These are phyloP conservation scores for Staphylotrichum tortipilum DNA, from an alignment of 495 filamentous ascomycete species.

Conservation along the genomic window DNA sequence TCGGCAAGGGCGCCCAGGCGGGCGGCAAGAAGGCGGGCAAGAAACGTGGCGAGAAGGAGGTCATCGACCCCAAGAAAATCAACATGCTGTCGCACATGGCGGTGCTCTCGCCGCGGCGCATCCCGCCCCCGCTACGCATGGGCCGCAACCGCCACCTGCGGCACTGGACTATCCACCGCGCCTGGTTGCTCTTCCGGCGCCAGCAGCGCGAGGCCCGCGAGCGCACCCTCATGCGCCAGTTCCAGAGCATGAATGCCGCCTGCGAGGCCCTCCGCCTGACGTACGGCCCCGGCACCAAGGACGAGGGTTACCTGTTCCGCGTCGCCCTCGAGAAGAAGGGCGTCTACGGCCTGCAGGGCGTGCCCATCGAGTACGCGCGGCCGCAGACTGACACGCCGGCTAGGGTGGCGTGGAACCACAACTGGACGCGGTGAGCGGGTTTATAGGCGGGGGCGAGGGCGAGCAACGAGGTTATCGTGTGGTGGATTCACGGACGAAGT, in stretches of 20 bases:
- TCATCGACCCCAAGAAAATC: conserved; percentile 22
- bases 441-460: not conserved
- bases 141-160: conserved; percentile 79
- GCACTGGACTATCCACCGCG: conserved; percentile 99
- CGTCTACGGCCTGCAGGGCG: conserved; percentile 50
- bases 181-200: conserved; percentile 67
- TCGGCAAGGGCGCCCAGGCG: not conserved
- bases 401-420: conserved; percentile 70
- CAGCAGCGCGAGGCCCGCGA: conserved; percentile 52
- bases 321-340: conserved; percentile 80
- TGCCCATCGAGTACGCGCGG: conserved; percentile 85
- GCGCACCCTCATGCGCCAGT: conserved; percentile 57
- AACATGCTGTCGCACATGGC: conserved; percentile 24
- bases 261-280: conserved; percentile 73
- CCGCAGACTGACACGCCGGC: conserved; percentile 70
- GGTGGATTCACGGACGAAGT: no score
- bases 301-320: conserved; percentile 72
- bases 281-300: conserved; percentile 47
- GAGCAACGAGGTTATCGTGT: no score
- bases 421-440: conserved; percentile 41
- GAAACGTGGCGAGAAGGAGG: conserved; percentile 1
- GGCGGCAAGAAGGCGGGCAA: conserved; percentile 15
- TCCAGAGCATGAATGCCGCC: conserved; percentile 68
- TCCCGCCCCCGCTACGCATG: conserved; percentile 73
- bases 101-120: conserved; percentile 20